These are phyloP conservation scores for Pseudisothecium myosuroides DNA, from an alignment of 225 moss, liverwort and hornwort genomes.

Conservation along the genomic window DNA sequence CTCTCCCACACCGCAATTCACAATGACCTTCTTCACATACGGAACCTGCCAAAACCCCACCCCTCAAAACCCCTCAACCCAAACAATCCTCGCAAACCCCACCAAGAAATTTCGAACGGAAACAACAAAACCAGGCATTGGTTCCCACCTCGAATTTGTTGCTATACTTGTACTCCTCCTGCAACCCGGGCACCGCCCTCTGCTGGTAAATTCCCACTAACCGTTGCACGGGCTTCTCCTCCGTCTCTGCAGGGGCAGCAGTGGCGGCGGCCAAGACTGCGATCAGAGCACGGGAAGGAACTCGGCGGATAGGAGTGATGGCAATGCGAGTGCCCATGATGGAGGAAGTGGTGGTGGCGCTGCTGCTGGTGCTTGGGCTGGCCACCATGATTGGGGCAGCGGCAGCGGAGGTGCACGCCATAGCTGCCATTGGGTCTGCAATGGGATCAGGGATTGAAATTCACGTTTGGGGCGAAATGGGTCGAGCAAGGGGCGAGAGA, in stretches of 20 bases:
- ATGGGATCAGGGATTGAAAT: background rate
- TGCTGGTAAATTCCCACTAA: constrained; percentile 41
- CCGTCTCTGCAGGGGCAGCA: background rate
- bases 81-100: background rate
- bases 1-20: constrained; percentile 95
- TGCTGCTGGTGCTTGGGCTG: background rate
- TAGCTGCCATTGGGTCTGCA: constrained; percentile 13
- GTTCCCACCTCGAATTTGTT: constrained; percentile 47
- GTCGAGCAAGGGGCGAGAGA: background rate
- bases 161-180: constrained; percentile 80
- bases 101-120: background rate
- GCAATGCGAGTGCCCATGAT: constrained; percentile 19
- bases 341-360: background rate
- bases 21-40: constrained; percentile 52
- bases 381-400: constrained; percentile 1
- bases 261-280: constrained; percentile 10
- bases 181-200: constrained; percentile 60
- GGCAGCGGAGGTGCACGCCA: constrained; percentile 19
- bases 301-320: background rate
- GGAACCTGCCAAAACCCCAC: constrained; percentile 44
- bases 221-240: constrained; percentile 28
- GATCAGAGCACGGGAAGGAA: background rate
- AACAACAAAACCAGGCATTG: background rate
- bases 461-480: background rate
- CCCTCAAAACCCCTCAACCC: background rate